Evolutionary conservation across 129 eudicot species (phyloP).

Genomic region (Tanacetum coccineum): DNA sequence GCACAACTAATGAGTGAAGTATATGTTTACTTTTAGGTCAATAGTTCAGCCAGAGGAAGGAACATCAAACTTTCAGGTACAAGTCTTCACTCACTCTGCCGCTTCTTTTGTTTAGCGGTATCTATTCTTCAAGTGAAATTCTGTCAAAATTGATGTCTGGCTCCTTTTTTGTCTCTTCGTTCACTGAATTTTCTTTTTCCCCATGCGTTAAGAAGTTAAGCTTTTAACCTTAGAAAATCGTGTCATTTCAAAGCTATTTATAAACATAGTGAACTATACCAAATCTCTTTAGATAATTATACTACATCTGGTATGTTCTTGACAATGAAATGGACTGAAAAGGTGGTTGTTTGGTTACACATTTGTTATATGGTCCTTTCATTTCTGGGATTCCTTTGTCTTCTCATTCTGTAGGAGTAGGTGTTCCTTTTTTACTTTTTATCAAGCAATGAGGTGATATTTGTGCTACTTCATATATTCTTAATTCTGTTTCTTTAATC

Average conservation of each 20-base stretch:
- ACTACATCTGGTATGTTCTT: neutral
- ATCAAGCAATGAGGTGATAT: constrained; percentile 12
- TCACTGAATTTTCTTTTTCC: too few species aligned
- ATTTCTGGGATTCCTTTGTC: too few species aligned
- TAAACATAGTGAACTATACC: too few species aligned
- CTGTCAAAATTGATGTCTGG: neutral
- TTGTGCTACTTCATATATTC: neutral
- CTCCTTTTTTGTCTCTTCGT: too few species aligned
- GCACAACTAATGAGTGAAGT: constrained; percentile 16
- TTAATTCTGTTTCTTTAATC: constrained; percentile 17
- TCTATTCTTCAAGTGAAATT: constrained; percentile 5
- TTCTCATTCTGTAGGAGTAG: too few species aligned
- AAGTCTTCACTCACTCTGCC: neutral
- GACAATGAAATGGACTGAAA: neutral
- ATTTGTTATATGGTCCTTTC: neutral
- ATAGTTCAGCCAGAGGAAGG: constrained; percentile 36
- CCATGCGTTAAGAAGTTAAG: too few species aligned
- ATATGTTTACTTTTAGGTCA: constrained; percentile 40
- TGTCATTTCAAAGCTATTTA: too few species aligned
- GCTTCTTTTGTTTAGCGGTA: neutral
- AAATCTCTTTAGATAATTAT: too few species aligned
- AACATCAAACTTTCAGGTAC: constrained; percentile 48
- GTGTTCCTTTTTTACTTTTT: neutral
- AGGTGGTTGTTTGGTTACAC: neutral
- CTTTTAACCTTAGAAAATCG: too few species aligned